phyloP scores from a whole-genome alignment of 2,329 filamentous ascomycete genomes.

The Cladosporium sp. region DNA sequence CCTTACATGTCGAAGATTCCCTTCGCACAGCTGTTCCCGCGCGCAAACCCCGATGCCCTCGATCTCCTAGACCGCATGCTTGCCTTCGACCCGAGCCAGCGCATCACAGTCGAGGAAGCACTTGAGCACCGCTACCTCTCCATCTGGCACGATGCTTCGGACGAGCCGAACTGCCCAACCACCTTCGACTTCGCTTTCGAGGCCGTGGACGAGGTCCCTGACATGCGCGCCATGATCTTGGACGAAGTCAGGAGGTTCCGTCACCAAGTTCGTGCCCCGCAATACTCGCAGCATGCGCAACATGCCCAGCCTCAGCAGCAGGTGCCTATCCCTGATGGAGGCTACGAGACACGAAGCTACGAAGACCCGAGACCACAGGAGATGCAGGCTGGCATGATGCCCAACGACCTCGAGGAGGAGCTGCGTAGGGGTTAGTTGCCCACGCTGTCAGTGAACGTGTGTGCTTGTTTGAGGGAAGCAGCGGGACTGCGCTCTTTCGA shows the following conservation, averaged over 20 bases:
- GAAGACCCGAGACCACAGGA: slow-evolving; percentile 60
- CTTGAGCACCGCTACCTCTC: slow-evolving; percentile 94
- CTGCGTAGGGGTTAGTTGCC: slow-evolving; percentile 41
- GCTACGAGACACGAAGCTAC: slow-evolving; percentile 54
- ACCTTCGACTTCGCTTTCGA: slow-evolving; percentile 99
- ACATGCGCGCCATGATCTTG: slow-evolving; percentile 96
- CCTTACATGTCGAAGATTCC: slow-evolving; percentile 63
- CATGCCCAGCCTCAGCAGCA: slow-evolving; percentile 34
- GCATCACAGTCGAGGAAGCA: slow-evolving; percentile 90
- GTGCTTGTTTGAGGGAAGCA: not conserved
- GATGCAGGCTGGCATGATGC: slow-evolving; percentile 37
- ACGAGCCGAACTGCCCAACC: slow-evolving; percentile 88
- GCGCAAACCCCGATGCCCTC: slow-evolving; percentile 92
- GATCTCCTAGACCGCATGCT: slow-evolving; percentile 96
- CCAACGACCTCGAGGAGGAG: slow-evolving; percentile 75
- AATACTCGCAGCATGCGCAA: slow-evolving; percentile 44
- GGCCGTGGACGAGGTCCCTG: slow-evolving; percentile 86
- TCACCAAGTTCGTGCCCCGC: slow-evolving; percentile 35
- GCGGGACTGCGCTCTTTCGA: not conserved
- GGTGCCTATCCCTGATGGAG: slow-evolving; percentile 57
- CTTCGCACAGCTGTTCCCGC: slow-evolving; percentile 83
- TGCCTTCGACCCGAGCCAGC: slow-evolving; percentile 88
- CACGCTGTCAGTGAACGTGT: not conserved
- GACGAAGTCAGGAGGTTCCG: slow-evolving; percentile 91
- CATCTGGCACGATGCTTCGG: slow-evolving; percentile 97